A percentile compares a stretch with the other conserved stretches of the same genome.
These are phyloP conservation scores for Thozetella sp. DNA, from an alignment of 495 filamentous ascomycete species.

Conservation along the genomic window DNA sequence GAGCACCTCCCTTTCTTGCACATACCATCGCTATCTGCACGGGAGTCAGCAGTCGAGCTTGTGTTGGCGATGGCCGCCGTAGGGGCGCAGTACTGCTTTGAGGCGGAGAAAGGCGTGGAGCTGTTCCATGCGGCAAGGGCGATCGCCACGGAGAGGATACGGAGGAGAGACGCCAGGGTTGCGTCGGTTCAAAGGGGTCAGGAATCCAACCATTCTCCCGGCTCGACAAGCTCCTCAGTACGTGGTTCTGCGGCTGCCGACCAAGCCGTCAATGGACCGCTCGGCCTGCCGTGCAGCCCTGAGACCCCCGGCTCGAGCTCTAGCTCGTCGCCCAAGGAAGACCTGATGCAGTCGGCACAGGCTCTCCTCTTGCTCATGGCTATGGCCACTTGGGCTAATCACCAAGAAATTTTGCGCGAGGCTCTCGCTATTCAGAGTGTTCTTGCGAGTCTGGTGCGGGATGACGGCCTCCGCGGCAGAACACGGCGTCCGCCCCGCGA, in stretches of 20 bases:
- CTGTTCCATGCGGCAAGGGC: constrained; percentile 13
- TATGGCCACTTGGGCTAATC: constrained; percentile 10
- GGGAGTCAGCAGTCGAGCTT: constrained; percentile 5
- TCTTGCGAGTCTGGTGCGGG: constrained; percentile 8
- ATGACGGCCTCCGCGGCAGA: constrained; percentile 24
- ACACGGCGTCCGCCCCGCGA: constrained; percentile 23
- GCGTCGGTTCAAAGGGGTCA: not conserved
- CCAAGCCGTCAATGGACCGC: not conserved
- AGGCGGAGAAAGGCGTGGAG: constrained; percentile 10
- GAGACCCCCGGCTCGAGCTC: not conserved
- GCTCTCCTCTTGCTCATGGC: constrained; percentile 12
- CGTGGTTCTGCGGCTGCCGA: not conserved
- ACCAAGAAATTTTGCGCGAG: constrained; percentile 5
- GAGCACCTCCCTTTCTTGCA: constrained; percentile 47
- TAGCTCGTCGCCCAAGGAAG: not conserved
- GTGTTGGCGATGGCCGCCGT: constrained; percentile 13
- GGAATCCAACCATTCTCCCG: not conserved
- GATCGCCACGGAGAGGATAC: constrained; percentile 8
- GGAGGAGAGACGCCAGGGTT: constrained; percentile 1
- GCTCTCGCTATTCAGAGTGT: constrained; percentile 7
- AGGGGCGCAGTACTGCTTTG: constrained; percentile 16
- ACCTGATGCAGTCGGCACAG: constrained; percentile 11
- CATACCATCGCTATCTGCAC: constrained; percentile 5
- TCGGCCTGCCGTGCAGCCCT: not conserved
- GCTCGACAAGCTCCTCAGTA: not conserved